A percentile compares a stretch with the other conserved stretches of the same genome.
Evolutionary conservation across 352 stramenopile species (phyloP).

Genomic region (Phytophthora litchii): DNA sequence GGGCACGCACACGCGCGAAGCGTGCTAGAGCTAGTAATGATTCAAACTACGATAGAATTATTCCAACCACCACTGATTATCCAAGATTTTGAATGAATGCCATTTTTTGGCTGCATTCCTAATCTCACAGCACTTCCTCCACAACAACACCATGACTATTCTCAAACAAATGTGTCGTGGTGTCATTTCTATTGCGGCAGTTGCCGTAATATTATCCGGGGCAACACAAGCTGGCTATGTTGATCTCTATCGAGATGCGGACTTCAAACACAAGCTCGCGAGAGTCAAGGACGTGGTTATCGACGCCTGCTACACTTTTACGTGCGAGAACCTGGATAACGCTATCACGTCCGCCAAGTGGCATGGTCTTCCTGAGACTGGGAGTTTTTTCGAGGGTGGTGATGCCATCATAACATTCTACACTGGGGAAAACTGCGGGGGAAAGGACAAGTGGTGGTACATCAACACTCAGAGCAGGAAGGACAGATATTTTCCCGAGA

Average conservation of each 20-base stretch:
- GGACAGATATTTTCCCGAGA: constrained; percentile 12
- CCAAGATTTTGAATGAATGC: too few species aligned
- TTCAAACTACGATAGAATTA: too few species aligned
- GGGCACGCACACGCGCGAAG: too few species aligned
- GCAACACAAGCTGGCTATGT: constrained; percentile 10
- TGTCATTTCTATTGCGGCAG: neutral
- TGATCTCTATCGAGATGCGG: constrained; percentile 9
- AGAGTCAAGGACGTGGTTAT: constrained; percentile 13
- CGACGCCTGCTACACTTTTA: constrained; percentile 18
- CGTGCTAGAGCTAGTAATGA: too few species aligned
- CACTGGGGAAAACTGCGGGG: constrained; percentile 4
- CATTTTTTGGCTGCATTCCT: too few species aligned
- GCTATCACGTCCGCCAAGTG: constrained; percentile 21
- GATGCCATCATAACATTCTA: constrained; percentile 13
- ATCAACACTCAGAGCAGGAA: constrained; percentile 15
- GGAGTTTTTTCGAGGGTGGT: constrained; percentile 3
- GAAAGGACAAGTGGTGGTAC: neutral
- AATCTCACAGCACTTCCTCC: too few species aligned
- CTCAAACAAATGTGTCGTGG: too few species aligned
- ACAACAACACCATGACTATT: too few species aligned
- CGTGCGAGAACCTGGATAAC: constrained; percentile 11
- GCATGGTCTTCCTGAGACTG: constrained; percentile 10
- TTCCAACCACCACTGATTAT: too few species aligned
- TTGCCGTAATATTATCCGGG: neutral
- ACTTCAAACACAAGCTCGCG: constrained; percentile 14